Evolutionary conservation across 139 green algal species (phyloP), one percentile per base, ranked within the genome.

Genomic region (Chlorella ohadii): DNA sequence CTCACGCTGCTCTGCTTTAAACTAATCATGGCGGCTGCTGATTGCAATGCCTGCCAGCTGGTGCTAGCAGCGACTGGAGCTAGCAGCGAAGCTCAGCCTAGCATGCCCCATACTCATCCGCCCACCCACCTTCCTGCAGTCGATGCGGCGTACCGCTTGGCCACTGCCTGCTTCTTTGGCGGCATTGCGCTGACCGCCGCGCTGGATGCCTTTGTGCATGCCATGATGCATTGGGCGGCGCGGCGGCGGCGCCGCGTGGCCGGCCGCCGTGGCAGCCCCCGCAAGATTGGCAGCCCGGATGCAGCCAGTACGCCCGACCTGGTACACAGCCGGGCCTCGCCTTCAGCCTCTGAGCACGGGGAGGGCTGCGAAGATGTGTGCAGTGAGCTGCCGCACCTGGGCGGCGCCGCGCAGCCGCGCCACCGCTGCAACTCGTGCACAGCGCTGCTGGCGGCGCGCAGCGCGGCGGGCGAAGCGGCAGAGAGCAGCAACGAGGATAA

Each of bases 111-210:
- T n/a, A n/a, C n/a, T n/a, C n/a, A n/a, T n/a, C 38, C 22, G n/a
- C 47, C 55, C 19, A 22, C 12, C 39, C 51, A 25, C 27, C 57
- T 57, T 4, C 13, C 2, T 44, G 81, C 79, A 85, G 91, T 91
- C 4, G 85, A 92, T 6, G 93, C 88, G 3, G 79, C 90, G 20
- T 84, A 84, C 34, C 88, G 87, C 47, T 89, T 91, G 38, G 78
- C 92, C 68, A 94, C 88, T 6, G 81, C 91, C 33, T 87, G 78
- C 51, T 95, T 95, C 84, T 95, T 95, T 67, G 86, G 81, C 55
- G 92, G 92, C 31, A 87, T 94, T 27, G 11, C 90, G 2, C 36
- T 87, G 39, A 94, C 87, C 9, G 88, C 83, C 59, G 12, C 86
- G 23, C 84, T 95, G 2, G 88, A 93, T 72, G 72, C 57, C 47